Evolutionary conservation across 2,329 filamentous ascomycete genomes (phyloP).

Genomic region (Fusarium equiseti): DNA sequence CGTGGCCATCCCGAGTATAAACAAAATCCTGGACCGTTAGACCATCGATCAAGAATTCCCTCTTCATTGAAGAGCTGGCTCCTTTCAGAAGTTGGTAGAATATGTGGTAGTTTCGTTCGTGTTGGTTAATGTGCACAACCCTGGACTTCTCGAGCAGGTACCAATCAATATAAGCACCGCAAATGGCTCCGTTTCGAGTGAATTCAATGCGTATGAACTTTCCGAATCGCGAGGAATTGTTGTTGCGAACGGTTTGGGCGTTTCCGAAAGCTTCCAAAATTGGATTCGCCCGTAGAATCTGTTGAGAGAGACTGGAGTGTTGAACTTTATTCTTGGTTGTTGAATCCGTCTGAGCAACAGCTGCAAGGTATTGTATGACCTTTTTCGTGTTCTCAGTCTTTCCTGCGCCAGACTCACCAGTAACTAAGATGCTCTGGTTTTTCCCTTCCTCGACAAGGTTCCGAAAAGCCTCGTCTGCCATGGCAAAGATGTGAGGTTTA

Average conservation of each 20-base stretch:
- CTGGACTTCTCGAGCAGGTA: conserved; percentile 98
- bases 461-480: conserved; percentile 96
- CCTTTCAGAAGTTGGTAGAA: conserved; percentile 97
- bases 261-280: conserved; percentile 99
- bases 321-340: conserved; percentile 70
- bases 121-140: conserved; percentile 86
- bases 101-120: conserved; percentile 95
- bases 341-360: conserved; percentile 88
- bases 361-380: conserved; percentile 97
- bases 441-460: conserved; percentile 94
- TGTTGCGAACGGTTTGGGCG: conserved; percentile 96
- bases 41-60: conserved; percentile 80
- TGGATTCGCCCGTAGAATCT: conserved; percentile 95
- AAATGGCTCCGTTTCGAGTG: conserved; percentile 86
- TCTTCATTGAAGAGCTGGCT: conserved; percentile 78
- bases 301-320: conserved; percentile 90
- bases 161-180: conserved; percentile 98
- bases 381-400: conserved; percentile 99
- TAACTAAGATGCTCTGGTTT: conserved; percentile 98
- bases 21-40: conserved; percentile 87
- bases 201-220: conserved; percentile 99
- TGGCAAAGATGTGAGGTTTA: conserved; percentile 96
- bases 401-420: conserved; percentile 95
- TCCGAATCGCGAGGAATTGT: conserved; percentile 97
- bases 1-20: conserved; percentile 92